Evolutionary conservation across 164 flowering plant genomes (phyloP), one percentile per base, ranked within the genome.

Genomic region (Magnolia officinalis): DNA sequence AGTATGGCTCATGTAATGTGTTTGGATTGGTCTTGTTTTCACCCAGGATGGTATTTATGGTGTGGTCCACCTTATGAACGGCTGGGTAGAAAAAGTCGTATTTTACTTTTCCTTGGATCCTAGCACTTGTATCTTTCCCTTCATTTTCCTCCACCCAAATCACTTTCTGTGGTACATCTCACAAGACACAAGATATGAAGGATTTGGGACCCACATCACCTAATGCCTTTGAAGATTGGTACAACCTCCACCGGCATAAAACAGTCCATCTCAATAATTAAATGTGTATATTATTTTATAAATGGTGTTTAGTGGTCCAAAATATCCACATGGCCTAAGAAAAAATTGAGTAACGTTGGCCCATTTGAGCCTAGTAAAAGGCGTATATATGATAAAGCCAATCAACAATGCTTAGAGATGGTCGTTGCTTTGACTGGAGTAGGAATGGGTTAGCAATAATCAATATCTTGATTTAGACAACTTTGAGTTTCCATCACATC

Each of bases 131-230:
- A 31, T 68, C 13, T 11, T 6, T 14, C 4, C 4, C 29, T 23
- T 20, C 10, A 20, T 29, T 29, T 31, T 68, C 50, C 8, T 14
- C n/a, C 11, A 1, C 6, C 8, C 26, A 29, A 29, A 24, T 68
- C 29, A 31, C 51, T 68, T 4, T 8, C 67, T 37, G 29, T 16
- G 71, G 16, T 29, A 6, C 31, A 65, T 65, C 5, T 29, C 68
- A 65, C 21, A 65, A 65, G 68, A 65, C 24, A 11, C 6, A 65
- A 65, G 68, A 65, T 11, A 65, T 65, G 50, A 9, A 66, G 13
- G 71, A 29, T 29, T 29, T 11, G 19, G 71, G 45, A 68, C 67
- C 71, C 71, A 68, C 71, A 18, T 68, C 50, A 68, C 50, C 71
- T 68, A 68, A 21, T 66, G 71, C 3, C 50, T 68, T 68, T 68